Percentiles rank a stretch among this genome's conserved stretches.
phyloP scores from a whole-genome alignment of 106 monocot genomes.

The Acorus gramineus region DNA sequence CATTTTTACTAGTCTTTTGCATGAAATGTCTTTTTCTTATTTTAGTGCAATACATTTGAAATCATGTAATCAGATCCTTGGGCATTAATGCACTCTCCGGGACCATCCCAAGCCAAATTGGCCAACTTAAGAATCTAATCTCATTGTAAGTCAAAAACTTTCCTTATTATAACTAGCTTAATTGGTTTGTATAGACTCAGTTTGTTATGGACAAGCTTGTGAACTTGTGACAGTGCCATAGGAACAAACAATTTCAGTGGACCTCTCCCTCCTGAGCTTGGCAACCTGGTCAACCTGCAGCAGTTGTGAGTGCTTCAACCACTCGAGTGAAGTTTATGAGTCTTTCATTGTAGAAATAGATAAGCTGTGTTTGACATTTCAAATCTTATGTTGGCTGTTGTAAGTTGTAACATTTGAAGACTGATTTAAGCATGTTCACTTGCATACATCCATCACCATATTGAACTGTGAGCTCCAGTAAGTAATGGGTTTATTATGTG shows the following conservation, averaged over 20 bases:
- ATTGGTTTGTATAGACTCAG: too few relatives aligned
- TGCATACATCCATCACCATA: too few relatives aligned
- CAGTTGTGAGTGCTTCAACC: conserved; percentile 9
- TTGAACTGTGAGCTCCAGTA: too few relatives aligned
- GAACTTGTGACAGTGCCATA: conserved; percentile 12
- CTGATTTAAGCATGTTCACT: too few relatives aligned
- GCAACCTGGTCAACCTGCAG: conserved; percentile 13
- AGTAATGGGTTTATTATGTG: too few relatives aligned
- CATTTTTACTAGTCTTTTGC: not conserved
- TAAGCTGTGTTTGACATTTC: too few relatives aligned
- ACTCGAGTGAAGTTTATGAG: too few relatives aligned
- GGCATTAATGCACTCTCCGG: conserved; percentile 26
- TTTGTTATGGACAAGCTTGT: too few relatives aligned
- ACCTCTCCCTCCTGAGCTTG: conserved; percentile 20
- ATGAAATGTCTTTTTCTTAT: not conserved
- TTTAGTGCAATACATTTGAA: too few relatives aligned
- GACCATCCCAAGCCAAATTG: conserved; percentile 18
- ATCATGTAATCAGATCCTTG: conserved; percentile 5
- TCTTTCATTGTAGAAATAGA: too few relatives aligned
- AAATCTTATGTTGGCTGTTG: too few relatives aligned
- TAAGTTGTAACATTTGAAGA: too few relatives aligned
- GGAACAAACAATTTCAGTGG: conserved; percentile 25
- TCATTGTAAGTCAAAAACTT: conserved; percentile 12
- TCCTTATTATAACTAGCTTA: not conserved
- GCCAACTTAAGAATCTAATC: conserved; percentile 16